A percentile compares a stretch with the other conserved stretches of the same genome.
These are phyloP conservation scores for Sporothrix humicola DNA, from an alignment of 2,329 filamentous ascomycete species.

Conservation along the genomic window DNA sequence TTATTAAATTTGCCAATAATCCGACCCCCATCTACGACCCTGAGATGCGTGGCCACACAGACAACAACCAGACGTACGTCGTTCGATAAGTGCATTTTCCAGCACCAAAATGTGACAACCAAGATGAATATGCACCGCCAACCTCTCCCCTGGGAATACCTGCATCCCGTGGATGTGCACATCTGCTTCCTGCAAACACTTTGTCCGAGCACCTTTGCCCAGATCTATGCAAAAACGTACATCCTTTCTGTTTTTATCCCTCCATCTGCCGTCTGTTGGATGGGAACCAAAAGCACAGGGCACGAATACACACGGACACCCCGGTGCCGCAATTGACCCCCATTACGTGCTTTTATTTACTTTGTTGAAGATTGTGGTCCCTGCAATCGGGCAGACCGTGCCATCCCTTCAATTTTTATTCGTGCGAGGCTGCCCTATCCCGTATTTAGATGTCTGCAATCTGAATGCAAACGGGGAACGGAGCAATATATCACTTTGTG, in stretches of 20 bases:
- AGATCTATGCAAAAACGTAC: not conserved
- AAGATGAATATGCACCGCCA: not conserved
- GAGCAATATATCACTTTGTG: not conserved
- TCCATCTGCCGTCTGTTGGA: not conserved
- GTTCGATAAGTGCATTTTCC: not conserved
- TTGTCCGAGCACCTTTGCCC: not conserved
- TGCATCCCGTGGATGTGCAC: not conserved
- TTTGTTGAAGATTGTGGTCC: not conserved
- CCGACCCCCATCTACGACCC: not conserved
- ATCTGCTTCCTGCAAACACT: not conserved
- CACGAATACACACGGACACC: constrained; percentile 10
- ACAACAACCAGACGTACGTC: not conserved
- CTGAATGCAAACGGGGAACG: not conserved
- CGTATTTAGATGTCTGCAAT: not conserved
- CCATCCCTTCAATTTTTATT: constrained; percentile 4
- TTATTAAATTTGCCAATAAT: not conserved
- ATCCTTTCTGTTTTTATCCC: not conserved
- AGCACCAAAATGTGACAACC: not conserved
- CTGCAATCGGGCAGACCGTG: constrained; percentile 22
- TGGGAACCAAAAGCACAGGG: not conserved
- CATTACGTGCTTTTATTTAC: not conserved
- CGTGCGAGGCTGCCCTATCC: not conserved
- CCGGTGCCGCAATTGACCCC: not conserved
- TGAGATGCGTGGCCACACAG: constrained; percentile 13
- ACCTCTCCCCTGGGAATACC: constrained; percentile 7